These are phyloP conservation scores for Arthrinium puccinioides DNA, from an alignment of 2,329 filamentous ascomycete species.

Conservation along the genomic window DNA sequence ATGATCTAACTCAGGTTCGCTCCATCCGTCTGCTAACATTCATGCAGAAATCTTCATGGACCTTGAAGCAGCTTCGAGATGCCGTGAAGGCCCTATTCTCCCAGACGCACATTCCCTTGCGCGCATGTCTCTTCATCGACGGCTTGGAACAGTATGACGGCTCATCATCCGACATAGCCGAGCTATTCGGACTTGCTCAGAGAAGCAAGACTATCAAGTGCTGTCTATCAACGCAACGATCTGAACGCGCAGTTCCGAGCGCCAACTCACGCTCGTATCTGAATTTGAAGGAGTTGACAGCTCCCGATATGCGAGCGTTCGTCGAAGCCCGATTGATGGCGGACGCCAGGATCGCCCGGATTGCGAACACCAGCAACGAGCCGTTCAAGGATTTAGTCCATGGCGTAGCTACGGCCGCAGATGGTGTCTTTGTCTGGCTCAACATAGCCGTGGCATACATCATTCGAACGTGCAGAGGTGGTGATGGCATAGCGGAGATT, in stretches of 20 bases:
- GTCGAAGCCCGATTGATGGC: slow-evolving; percentile 2
- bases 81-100: neutral
- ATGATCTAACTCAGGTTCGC: too few relatives aligned
- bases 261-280: too few relatives aligned
- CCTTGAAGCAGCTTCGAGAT: neutral
- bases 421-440: neutral
- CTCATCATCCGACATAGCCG: neutral
- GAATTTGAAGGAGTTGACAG: neutral
- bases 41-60: neutral
- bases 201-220: too few relatives aligned
- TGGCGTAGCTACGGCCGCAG: neutral
- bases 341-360: slow-evolving; percentile 1
- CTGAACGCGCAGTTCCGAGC: too few relatives aligned
- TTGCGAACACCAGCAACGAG: neutral
- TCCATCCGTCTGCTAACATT: too few relatives aligned
- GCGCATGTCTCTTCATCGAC: neutral
- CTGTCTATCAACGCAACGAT: too few relatives aligned
- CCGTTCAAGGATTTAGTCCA: neutral
- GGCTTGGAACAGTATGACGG: neutral
- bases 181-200: neutral
- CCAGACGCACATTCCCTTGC: neutral
- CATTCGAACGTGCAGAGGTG: neutral
- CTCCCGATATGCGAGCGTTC: slow-evolving; percentile 3
- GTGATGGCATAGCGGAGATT: neutral
- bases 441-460: neutral